Percentiles rank a stretch among this genome's conserved stretches.
Evolutionary conservation across 2,329 filamentous ascomycete species (phyloP).

Genomic region (Scopulariopsis brevicaulis): DNA sequence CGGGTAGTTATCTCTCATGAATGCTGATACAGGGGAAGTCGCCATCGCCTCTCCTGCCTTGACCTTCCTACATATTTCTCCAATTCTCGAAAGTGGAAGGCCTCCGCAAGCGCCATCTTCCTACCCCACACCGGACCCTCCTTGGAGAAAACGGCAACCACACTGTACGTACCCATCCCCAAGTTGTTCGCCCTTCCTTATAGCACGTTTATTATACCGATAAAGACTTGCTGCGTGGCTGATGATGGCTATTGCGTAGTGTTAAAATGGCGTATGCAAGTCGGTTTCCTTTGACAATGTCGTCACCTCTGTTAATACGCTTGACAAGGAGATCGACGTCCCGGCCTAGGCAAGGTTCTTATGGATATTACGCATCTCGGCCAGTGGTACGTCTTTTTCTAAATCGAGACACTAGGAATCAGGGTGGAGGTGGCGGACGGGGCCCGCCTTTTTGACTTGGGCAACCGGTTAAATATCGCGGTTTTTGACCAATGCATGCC

Average conservation of each 20-base stretch:
- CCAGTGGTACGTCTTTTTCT: background rate
- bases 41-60: too few relatives aligned
- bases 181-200: too few relatives aligned
- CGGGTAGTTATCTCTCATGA: too few relatives aligned
- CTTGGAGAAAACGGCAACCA: too few relatives aligned
- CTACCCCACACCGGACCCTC: too few relatives aligned
- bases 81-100: too few relatives aligned
- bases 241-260: background rate
- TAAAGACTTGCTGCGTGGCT: background rate
- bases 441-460: background rate
- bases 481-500: background rate
- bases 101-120: too few relatives aligned
- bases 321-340: background rate
- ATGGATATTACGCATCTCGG: background rate
- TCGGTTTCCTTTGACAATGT: background rate
- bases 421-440: background rate
- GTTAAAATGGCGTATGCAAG: background rate
- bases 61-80: too few relatives aligned
- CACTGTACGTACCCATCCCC: too few relatives aligned
- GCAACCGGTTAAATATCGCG: background rate
- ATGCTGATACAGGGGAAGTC: too few relatives aligned
- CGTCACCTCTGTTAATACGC: background rate
- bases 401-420: background rate
- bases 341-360: background rate
- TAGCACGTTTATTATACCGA: too few relatives aligned